Evolutionary conservation across 2,329 filamentous ascomycete genomes (phyloP), one percentile per base, ranked within the genome.

Genomic region (Pestalotiopsis sp.): DNA sequence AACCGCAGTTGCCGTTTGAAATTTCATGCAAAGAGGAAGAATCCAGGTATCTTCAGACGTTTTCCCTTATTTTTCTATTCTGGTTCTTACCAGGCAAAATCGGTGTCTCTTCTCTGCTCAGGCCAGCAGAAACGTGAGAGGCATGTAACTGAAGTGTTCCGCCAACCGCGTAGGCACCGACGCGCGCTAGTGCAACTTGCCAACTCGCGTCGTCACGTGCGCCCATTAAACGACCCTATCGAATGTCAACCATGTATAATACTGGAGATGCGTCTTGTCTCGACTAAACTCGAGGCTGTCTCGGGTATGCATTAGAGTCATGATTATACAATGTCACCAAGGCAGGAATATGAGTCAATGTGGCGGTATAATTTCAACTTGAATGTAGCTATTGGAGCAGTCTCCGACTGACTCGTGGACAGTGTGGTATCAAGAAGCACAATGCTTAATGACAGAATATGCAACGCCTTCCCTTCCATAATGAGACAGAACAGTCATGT

Each of bases 131-230:
- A 4, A 49, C 3, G 9, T 9, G 13, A 13, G 41, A 20, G 14
- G 25, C 7, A 52, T 3, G 17, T 17, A 17, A 52, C 20, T 20
- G 45, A 52, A 7, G 20, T n/a, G 45, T 52, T 52, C 17, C n/a
- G 17, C 36, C 36, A 39, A 64, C 23, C 63, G 63, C 45, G 63
- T 45, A 65, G 63, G 63, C 63, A 65, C n/a, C 63, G 14, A 49
- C 52, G 27, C 39, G 41, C 36, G 63, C 27, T 58, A 41, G 25
- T 57, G 60, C 13, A 23, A 9, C 27, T 39, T 14, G 23, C 4
- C n/a, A 25, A n/a, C 39, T 20, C 63, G 63, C 63, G 63, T 25
- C 9, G 31, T 65, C 63, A 65, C 63, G 63, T 65, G 63, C 62
- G 12, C 23, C 49, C 17, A 64, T 64, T 64, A 64, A 62, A 59